phyloP scores from a whole-genome alignment of 1,284 basidiomycete genomes.

The Gomphus sp. region DNA sequence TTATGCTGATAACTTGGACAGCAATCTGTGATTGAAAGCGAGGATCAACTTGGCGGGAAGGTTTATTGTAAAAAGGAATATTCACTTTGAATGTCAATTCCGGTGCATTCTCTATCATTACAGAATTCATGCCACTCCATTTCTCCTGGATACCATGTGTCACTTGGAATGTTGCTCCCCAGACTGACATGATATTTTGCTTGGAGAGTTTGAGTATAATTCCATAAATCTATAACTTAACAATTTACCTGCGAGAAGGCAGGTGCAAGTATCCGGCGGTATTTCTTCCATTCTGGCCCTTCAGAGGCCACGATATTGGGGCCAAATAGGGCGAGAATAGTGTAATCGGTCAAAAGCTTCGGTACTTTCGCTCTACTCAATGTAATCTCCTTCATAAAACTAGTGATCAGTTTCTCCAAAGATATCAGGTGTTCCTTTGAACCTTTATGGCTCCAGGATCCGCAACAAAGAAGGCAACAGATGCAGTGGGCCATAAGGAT shows the following conservation, averaged over 20 bases:
- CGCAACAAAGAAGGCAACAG: neutral
- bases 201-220: conserved; percentile 18
- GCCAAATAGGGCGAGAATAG: conserved; percentile 29
- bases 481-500: neutral
- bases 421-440: neutral
- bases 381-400: neutral
- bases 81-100: neutral
- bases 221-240: neutral
- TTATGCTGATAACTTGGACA: neutral
- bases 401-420: neutral
- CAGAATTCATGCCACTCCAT: conserved; percentile 17
- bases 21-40: neutral
- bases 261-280: conserved; percentile 8
- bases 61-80: neutral
- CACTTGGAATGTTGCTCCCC: conserved; percentile 44
- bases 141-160: conserved; percentile 32
- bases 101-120: neutral
- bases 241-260: conserved; percentile 32
- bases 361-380: neutral
- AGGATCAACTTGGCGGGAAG: neutral
- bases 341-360: conserved; percentile 17
- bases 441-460: neutral
- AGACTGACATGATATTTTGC: conserved; percentile 43
- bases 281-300: conserved; percentile 9
- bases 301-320: conserved; percentile 11